These are phyloP conservation scores for Aspergillus calidoustus DNA, from an alignment of 2,329 filamentous ascomycete species.

Conservation along the genomic window DNA sequence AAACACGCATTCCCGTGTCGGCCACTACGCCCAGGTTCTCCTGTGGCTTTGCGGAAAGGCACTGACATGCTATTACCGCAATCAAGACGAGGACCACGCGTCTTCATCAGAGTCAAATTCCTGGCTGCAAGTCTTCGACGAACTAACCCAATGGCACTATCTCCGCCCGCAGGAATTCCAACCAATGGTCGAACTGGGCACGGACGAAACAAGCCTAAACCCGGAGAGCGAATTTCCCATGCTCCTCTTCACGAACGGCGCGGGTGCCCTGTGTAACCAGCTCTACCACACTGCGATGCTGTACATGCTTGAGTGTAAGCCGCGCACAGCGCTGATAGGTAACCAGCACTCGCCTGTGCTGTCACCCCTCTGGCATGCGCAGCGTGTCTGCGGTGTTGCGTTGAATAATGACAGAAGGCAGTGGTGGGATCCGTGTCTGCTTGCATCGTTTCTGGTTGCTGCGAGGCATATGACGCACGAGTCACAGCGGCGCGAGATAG, in stretches of 20 bases:
- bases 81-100: constrained; percentile 6
- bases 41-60: constrained; percentile 34
- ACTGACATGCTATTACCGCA: constrained; percentile 25
- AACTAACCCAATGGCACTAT: constrained; percentile 35
- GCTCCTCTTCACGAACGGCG: constrained; percentile 53
- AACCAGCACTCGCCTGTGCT: constrained; percentile 38
- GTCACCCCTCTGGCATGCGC: constrained; percentile 56
- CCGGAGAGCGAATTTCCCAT: constrained; percentile 36
- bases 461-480: constrained; percentile 55
- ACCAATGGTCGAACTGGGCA: constrained; percentile 41
- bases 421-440: constrained; percentile 55
- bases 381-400: constrained; percentile 55
- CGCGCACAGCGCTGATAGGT: constrained; percentile 46
- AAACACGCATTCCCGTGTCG: constrained; percentile 26
- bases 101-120: background rate
- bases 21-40: constrained; percentile 28
- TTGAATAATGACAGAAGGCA: constrained; percentile 52
- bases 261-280: constrained; percentile 55
- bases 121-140: constrained; percentile 32
- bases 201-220: constrained; percentile 28
- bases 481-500: constrained; percentile 51
- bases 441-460: constrained; percentile 53
- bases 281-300: constrained; percentile 62
- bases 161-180: constrained; percentile 33
- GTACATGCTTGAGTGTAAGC: constrained; percentile 57